A percentile compares a stretch with the other conserved stretches of the same genome.
phyloP scores from a whole-genome alignment of 2,329 filamentous ascomycete genomes.

The Plectosphaerella plurivora region DNA sequence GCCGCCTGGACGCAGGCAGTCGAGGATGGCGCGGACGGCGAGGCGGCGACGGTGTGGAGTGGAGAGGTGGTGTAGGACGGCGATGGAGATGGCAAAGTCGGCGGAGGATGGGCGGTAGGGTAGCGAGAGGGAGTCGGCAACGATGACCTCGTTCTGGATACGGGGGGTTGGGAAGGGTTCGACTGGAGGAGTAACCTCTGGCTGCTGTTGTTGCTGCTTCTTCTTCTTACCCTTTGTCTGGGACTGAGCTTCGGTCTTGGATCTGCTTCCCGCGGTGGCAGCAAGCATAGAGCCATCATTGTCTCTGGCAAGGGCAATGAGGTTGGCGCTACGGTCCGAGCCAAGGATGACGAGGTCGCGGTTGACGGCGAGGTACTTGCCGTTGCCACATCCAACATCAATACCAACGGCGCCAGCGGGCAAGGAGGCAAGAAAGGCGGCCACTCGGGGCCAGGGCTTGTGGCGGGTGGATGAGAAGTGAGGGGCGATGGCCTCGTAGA shows the following conservation, averaged over 20 bases:
- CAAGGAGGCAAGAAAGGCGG: slow-evolving; percentile 66
- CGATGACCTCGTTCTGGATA: slow-evolving; percentile 50
- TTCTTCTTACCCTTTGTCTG: slow-evolving; percentile 2
- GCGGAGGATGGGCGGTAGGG: slow-evolving; percentile 60
- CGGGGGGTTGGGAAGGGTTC: not conserved
- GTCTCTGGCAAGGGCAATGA: slow-evolving; percentile 43
- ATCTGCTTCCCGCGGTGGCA: too few relatives aligned
- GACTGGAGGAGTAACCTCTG: not conserved
- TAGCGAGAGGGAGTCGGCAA: slow-evolving; percentile 79
- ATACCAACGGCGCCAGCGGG: slow-evolving; percentile 72
- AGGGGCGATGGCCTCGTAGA: slow-evolving; percentile 83
- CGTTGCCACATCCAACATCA: slow-evolving; percentile 94
- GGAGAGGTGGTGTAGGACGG: slow-evolving; percentile 90
- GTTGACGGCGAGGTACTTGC: slow-evolving; percentile 87
- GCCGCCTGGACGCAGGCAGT: slow-evolving; percentile 57
- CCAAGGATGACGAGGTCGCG: slow-evolving; percentile 72
- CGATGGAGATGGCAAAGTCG: slow-evolving; percentile 92
- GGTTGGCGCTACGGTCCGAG: slow-evolving; percentile 70
- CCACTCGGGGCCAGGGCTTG: slow-evolving; percentile 89
- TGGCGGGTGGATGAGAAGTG: slow-evolving; percentile 79
- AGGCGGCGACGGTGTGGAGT: slow-evolving; percentile 68
- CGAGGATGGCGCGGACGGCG: slow-evolving; percentile 67
- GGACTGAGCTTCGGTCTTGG: slow-evolving; percentile 14
- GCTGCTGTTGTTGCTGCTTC: slow-evolving; percentile 7
- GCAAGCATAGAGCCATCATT: slow-evolving; percentile 5